Base-by-base conservation (phyloP, 345 rosid genomes). In the Punica granatum region DNA sequence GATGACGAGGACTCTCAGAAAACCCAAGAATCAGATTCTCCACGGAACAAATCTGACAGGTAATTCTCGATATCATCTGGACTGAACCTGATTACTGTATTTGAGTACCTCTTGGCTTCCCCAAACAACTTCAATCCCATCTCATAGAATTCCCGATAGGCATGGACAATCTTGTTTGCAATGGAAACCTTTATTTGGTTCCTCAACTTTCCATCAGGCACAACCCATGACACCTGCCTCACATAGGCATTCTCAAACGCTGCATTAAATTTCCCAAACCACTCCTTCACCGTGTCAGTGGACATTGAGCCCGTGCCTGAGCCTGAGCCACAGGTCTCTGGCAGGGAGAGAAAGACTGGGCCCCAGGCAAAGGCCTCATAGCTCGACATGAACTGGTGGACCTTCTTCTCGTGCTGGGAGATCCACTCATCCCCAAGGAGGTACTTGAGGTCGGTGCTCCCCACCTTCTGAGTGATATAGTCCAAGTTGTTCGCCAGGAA, bases 401-500 rank as follows among this genome's bases (percentile, higher is more conserved):
- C 85, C 72, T 86, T 94, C 65, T 72, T 69, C 1, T 58, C 78
- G 41, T 89, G 92, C 58, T 61, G 76, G 7, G 53, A 53, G 60
- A 88, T n/a, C 99, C 99, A 94, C 49, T 85, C 84, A 6, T 83
- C 86, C 32, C 99, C 93, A 16, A 91, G 88, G 71, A 88, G 79
- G 51, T 79, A 23, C 64, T 72, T 80, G 34, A 94, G 80, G 63
- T 71, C 73, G 62, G 84, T 77, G 61, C 82, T 74, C 18, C 69
- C 67, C 34, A 89, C 96, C 23, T 77, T 90, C 39, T 74, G 74
- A 0, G 85, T 71, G 51, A 91, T 79, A 78, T 75, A 85, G 43
- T 85, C 82, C 39, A 91, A 90, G 63, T 94, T 94, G 81, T 86
- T 94, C 12, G 97, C 92, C 7, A 89, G 82, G 84, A 89, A 94